Evolutionary conservation across 2,329 filamentous ascomycete genomes (phyloP).

Genomic region (Beauveria scarabaeidicola): DNA sequence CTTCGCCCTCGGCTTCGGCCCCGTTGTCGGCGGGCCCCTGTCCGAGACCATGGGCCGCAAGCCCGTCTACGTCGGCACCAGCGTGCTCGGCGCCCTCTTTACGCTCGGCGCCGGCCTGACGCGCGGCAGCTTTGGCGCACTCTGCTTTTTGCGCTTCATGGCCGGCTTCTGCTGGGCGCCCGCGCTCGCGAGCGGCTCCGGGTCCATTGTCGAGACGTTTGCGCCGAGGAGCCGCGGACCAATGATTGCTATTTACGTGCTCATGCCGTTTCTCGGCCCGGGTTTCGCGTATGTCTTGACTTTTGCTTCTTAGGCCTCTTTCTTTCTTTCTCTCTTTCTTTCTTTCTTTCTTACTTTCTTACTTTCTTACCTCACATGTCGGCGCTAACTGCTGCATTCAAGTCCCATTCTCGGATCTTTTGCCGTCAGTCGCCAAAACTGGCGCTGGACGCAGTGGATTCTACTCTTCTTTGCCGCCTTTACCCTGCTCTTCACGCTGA

Average conservation of each 20-base stretch:
- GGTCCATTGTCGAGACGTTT: conserved; percentile 42
- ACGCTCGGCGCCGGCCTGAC: conserved; percentile 46
- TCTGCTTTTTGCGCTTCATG: conserved; percentile 49
- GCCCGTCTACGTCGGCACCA: conserved; percentile 39
- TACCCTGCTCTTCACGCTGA: conserved; percentile 25
- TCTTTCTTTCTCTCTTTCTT: neutral
- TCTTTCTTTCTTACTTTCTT: too few species aligned
- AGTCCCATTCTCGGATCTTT: conserved; percentile 43
- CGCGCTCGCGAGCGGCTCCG: conserved; percentile 39
- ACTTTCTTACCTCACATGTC: neutral
- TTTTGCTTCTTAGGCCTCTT: too few species aligned
- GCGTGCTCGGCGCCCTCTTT: conserved; percentile 44
- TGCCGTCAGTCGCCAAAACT: conserved; percentile 34
- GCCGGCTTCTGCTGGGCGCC: conserved; percentile 44
- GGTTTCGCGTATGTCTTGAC: conserved; percentile 38
- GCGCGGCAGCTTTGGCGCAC: conserved; percentile 36
- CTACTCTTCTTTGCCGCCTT: conserved; percentile 37
- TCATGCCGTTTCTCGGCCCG: conserved; percentile 46
- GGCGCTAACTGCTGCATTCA: conserved; percentile 10
- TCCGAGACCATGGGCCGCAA: conserved; percentile 50
- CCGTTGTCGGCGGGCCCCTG: conserved; percentile 49
- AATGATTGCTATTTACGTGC: conserved; percentile 36
- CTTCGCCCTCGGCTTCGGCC: conserved; percentile 51
- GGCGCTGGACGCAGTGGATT: conserved; percentile 47
- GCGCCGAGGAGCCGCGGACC: conserved; percentile 31